Conservation (phyloP, 75 land plant species). For the Selaginella tamariscina region DNA sequence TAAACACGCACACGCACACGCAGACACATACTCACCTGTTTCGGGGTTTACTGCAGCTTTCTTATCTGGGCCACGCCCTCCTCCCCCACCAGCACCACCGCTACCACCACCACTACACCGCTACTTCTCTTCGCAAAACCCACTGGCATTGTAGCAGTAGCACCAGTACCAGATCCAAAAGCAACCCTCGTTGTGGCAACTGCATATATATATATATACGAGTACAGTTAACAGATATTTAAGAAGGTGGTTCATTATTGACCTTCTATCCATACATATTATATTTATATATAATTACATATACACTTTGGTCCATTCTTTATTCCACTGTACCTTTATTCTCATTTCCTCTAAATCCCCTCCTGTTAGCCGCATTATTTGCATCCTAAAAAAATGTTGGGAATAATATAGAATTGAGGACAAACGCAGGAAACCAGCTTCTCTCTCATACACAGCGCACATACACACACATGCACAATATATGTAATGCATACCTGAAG, state of each 20-base stretch:
- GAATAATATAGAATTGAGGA: too few species aligned
- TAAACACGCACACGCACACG: slow-evolving; percentile 5
- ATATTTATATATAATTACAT: not conserved
- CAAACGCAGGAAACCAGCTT: too few species aligned
- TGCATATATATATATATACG: too few species aligned
- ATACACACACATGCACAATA: too few species aligned
- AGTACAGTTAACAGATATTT: too few species aligned
- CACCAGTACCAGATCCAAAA: slow-evolving; percentile 39
- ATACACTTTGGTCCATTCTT: not conserved
- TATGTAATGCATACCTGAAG: too few species aligned
- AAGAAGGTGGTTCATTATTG: too few species aligned
- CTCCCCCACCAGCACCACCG: slow-evolving; percentile 14
- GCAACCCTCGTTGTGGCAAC: slow-evolving; percentile 51
- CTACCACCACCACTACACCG: slow-evolving; percentile 20
- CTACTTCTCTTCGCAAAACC: slow-evolving; percentile 3
- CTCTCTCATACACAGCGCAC: too few species aligned
- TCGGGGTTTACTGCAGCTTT: not conserved
- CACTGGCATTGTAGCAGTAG: slow-evolving; percentile 13
- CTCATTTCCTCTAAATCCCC: slow-evolving; percentile 5
- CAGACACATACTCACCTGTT: slow-evolving; percentile 1
- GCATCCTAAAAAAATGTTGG: too few species aligned
- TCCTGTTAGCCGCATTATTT: not conserved
- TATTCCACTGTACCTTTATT: slow-evolving; percentile 1
- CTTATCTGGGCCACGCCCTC: not conserved
- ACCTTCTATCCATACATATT: too few species aligned